A percentile compares a stretch with the other conserved stretches of the same genome.
phyloP scores from a whole-genome alignment of 78 protist species.

The Creolimax fragrantissima region DNA sequence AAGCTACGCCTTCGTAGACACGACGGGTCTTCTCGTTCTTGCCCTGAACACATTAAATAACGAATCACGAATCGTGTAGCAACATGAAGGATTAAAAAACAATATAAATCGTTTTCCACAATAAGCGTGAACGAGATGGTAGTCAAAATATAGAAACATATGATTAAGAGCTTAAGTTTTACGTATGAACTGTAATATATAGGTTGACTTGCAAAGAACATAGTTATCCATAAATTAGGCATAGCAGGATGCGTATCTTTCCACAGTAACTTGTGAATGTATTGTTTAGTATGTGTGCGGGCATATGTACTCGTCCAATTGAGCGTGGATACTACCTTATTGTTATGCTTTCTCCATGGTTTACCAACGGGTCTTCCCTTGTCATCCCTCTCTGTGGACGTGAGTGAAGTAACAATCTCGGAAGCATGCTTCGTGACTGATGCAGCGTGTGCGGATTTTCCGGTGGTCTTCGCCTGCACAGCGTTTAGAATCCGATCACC shows the following conservation, averaged over 20 bases:
- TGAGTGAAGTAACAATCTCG: background rate
- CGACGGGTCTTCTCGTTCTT: background rate
- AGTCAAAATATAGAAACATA: background rate
- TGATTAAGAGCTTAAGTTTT: background rate
- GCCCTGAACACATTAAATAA: no score
- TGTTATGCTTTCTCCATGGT: constrained; percentile 16
- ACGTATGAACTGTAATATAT: background rate
- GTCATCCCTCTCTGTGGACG: background rate
- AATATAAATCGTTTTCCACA: no score
- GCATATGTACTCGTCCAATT: background rate
- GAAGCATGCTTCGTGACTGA: background rate
- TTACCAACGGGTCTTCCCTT: background rate
- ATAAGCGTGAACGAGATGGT: background rate
- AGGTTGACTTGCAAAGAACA: background rate
- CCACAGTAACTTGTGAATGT: no score
- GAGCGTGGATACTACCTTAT: background rate
- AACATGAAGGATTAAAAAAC: no score
- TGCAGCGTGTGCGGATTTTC: background rate
- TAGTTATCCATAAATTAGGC: no score
- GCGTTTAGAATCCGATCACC: background rate
- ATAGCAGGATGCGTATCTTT: no score
- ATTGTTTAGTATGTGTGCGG: no score
- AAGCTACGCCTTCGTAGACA: background rate
- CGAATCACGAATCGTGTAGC: no score
- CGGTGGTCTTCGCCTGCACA: background rate